Evolutionary conservation across 495 filamentous ascomycete genomes (phyloP), one percentile per base, ranked within the genome.

Genomic region (Xylaria nigripes): DNA sequence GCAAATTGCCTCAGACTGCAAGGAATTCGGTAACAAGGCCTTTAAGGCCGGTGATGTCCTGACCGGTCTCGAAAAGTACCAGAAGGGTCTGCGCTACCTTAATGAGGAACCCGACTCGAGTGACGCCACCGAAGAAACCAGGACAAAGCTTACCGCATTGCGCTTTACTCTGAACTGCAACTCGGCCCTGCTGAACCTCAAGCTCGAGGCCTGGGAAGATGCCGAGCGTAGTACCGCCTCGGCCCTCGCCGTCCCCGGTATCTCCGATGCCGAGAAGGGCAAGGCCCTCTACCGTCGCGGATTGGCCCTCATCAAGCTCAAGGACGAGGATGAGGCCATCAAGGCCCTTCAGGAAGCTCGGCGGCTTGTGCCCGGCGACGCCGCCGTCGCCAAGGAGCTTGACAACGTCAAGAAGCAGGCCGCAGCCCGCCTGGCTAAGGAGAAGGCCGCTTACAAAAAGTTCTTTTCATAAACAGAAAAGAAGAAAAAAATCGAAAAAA

Each of bases 21-120:
- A 98, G 74, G 87, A 86, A 18, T 92, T 86, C 61, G 92, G 92
- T 48, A 96, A 95, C 74, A 81, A 80, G 58, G 91, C 90, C 0
- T 97, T 96, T 80, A 96, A 96, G 78, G 70, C 66, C 16, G 79
- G 80, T 22, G 78, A 96, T 61, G 64, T 86, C 29, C 65, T 72
- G 32, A 73, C 87, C 21, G 92, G 84, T 10, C 75, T 97, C 22
- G 87, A 87, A 40, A 99, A 99, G 75, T 99, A 99, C 74, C 87
- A 95, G 71, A 99, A 99, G 74, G 91, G 81, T n/a, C 70, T 99
- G 50, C 86, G 93, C 57, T 99, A 97, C 65, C 71, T 96, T 55
- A 89, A 90, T 67, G 90, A 96, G 72, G 87, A 93, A 65, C 85
- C 89, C 10, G 81, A 83, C 46, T 70, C 84, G 19, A 83, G 90